Conservation (phyloP, 1,139 yeast genomes). For the Candida labiduridarum region DNA sequence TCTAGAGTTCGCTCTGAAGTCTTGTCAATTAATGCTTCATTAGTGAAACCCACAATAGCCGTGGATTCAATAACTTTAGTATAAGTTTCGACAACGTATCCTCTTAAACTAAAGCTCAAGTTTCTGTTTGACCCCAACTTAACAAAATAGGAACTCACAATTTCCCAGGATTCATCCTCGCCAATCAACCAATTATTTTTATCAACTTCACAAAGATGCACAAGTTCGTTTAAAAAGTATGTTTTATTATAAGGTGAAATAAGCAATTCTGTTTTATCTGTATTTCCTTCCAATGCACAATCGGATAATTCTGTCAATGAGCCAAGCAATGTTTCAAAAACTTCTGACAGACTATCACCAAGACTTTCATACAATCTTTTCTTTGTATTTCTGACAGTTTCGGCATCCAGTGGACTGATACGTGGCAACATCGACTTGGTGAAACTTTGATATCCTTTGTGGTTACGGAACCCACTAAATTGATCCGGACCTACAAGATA, state of each 20-base stretch:
- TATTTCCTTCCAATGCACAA: constrained; percentile 18
- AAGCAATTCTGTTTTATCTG: constrained; percentile 10
- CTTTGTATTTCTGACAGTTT: constrained; percentile 56
- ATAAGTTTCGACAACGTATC: constrained; percentile 50
- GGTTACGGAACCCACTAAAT: constrained; percentile 25
- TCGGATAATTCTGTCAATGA: constrained; percentile 50
- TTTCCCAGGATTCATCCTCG: constrained; percentile 47
- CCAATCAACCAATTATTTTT: constrained; percentile 49
- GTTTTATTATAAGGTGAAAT: constrained; percentile 47
- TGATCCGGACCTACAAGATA: constrained; percentile 64
- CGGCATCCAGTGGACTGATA: constrained; percentile 46
- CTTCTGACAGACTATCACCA: constrained; percentile 48
- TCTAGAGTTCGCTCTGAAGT: constrained; percentile 42
- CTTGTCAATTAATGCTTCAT: constrained; percentile 18
- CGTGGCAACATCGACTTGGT: constrained; percentile 27
- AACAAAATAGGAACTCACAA: constrained; percentile 47
- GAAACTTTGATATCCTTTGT: constrained; percentile 20
- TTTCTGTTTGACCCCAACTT: constrained; percentile 37
- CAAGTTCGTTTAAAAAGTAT: constrained; percentile 40
- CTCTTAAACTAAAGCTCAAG: constrained; percentile 44
- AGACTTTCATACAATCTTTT: constrained; percentile 67
- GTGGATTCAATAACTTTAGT: constrained; percentile 50
- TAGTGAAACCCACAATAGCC: constrained; percentile 50
- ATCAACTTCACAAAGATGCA: constrained; percentile 52
- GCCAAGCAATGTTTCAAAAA: constrained; percentile 49